Evolutionary conservation across 352 stramenopile species (phyloP).

Genomic region (Pythium biforme): DNA sequence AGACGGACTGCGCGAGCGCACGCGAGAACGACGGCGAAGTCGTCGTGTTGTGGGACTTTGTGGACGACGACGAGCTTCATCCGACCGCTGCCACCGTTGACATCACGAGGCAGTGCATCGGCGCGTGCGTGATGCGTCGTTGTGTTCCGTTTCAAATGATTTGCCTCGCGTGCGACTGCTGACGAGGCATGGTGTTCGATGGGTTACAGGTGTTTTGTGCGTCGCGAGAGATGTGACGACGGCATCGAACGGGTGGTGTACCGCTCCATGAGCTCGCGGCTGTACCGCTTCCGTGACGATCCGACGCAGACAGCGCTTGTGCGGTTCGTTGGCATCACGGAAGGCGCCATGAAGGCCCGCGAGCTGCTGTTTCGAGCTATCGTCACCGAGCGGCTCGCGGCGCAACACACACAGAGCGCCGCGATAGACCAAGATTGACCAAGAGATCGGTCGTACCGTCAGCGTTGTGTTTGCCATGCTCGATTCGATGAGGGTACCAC

Average conservation of each 20-base stretch:
- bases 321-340: too few species aligned
- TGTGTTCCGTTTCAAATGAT: neutral
- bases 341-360: too few species aligned
- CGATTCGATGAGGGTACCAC: too few species aligned
- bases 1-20: too few species aligned
- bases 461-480: too few species aligned
- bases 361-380: neutral
- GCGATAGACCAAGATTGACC: too few species aligned
- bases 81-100: constrained; percentile 15
- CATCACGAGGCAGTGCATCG: constrained; percentile 21
- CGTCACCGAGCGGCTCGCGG: neutral
- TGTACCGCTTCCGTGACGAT: constrained; percentile 22
- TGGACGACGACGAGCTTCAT: constrained; percentile 33
- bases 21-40: constrained; percentile 23
- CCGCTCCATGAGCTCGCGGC: constrained; percentile 35
- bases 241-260: constrained; percentile 34
- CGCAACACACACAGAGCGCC: neutral
- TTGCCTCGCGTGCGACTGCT: too few species aligned
- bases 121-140: constrained; percentile 2
- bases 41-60: constrained; percentile 31
- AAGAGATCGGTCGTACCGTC: too few species aligned
- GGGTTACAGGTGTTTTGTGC: constrained; percentile 36
- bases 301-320: too few species aligned
- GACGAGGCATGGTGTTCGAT: too few species aligned
- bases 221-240: constrained; percentile 33